Conservation (phyloP, 148 eudicot species). For the Drosera capensis region DNA sequence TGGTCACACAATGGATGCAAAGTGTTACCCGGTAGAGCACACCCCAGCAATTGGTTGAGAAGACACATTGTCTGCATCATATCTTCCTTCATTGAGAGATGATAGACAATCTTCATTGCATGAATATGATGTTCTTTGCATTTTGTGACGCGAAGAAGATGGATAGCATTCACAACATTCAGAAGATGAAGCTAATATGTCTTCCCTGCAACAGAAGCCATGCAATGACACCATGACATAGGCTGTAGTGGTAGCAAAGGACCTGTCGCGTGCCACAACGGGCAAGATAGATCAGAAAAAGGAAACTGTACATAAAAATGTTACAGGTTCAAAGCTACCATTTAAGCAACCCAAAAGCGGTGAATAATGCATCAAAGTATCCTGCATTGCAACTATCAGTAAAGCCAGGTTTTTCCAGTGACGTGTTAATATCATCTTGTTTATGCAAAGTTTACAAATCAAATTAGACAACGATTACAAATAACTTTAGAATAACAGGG, state of each 20-base stretch:
- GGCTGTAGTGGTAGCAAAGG: no score
- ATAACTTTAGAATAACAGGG: no score
- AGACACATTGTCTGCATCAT: slow-evolving; percentile 4
- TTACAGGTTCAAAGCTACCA: no score
- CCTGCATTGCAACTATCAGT: no score
- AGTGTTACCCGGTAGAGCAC: slow-evolving; percentile 5
- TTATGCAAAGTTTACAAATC: no score
- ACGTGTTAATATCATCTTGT: no score
- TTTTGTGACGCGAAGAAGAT: slow-evolving; percentile 8
- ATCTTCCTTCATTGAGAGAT: slow-evolving; percentile 3
- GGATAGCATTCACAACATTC: slow-evolving; percentile 1
- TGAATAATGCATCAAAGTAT: no score
- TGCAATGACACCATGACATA: slow-evolving; percentile 27
- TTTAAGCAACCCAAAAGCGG: no score
- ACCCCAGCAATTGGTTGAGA: slow-evolving; percentile 7
- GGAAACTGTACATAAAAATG: no score
- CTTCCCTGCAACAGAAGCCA: slow-evolving; percentile 2
- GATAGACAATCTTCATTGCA: slow-evolving; percentile 1
- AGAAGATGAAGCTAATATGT: slow-evolving; percentile 1
- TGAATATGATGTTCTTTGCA: slow-evolving; percentile 14
- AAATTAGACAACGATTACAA: no score
- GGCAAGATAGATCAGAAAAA: background rate
- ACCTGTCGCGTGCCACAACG: no score
- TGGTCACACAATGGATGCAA: background rate
- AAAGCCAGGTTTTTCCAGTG: no score